Percentiles rank a stretch among this genome's conserved stretches.
Conservation (phyloP, 495 filamentous ascomycete genomes). For the Penicillium salamii region DNA sequence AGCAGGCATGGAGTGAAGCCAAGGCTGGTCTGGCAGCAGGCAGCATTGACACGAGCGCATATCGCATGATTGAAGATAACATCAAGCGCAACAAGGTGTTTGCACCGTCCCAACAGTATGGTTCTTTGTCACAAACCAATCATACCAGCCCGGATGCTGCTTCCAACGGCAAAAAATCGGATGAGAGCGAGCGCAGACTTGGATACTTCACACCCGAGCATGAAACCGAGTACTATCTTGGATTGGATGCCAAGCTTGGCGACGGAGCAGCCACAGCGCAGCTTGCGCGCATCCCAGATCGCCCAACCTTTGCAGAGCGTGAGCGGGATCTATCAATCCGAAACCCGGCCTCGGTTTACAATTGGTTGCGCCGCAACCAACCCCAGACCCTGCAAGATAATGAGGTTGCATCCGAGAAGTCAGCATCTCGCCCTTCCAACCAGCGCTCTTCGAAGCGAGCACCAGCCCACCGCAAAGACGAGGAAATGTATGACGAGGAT, state of each 20-base stretch:
- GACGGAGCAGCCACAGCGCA: constrained; percentile 39
- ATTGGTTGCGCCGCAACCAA: constrained; percentile 82
- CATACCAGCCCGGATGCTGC: constrained; percentile 24
- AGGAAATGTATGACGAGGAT: constrained; percentile 52
- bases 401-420: constrained; percentile 63
- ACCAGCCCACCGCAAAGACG: constrained; percentile 45
- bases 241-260: constrained; percentile 65
- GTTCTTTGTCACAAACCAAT: constrained; percentile 28
- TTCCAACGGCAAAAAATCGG: constrained; percentile 11
- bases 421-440: constrained; percentile 42
- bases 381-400: constrained; percentile 80
- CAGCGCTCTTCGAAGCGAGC: constrained; percentile 39
- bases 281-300: constrained; percentile 35
- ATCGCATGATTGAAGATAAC: constrained; percentile 38
- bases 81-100: constrained; percentile 40
- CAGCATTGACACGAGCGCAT: constrained; percentile 35
- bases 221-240: constrained; percentile 74
- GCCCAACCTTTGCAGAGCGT: constrained; percentile 43
- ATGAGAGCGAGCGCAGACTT: constrained; percentile 26
- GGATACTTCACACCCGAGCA: constrained; percentile 72
- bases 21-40: constrained; percentile 40
- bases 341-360: constrained; percentile 84
- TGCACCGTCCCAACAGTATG: constrained; percentile 34
- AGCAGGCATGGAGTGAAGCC: constrained; percentile 43
- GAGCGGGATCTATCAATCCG: constrained; percentile 61